Evolutionary conservation across 768 basidiomycete genomes (phyloP).

Genomic region (Leucocoprinus sp.): DNA sequence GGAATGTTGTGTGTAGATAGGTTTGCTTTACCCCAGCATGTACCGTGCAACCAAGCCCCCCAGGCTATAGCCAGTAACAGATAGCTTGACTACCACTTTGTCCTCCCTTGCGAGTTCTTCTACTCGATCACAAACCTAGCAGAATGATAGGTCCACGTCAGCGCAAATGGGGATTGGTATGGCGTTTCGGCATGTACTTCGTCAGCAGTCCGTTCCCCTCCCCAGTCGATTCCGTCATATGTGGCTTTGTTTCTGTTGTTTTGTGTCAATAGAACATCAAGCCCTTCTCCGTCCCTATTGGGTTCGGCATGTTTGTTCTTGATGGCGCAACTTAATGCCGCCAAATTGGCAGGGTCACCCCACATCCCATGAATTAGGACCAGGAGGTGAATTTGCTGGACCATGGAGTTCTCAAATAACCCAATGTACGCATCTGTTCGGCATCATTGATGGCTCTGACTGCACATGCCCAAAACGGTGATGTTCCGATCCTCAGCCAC

Average conservation of each 20-base stretch:
- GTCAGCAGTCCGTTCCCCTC: slow-evolving; percentile 69
- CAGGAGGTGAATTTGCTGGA: slow-evolving; percentile 29
- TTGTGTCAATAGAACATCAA: slow-evolving; percentile 59
- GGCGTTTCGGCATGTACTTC: slow-evolving; percentile 46
- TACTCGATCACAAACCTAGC: slow-evolving; percentile 50
- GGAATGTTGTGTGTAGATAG: neutral
- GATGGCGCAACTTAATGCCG: slow-evolving; percentile 47
- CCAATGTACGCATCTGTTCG: too few species aligned
- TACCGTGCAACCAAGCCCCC: slow-evolving; percentile 82
- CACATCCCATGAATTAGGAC: slow-evolving; percentile 68
- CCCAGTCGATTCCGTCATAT: slow-evolving; percentile 82
- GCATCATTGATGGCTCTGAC: too few species aligned
- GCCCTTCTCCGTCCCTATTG: slow-evolving; percentile 29
- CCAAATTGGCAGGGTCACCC: slow-evolving; percentile 65
- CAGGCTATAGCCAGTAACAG: slow-evolving; percentile 69
- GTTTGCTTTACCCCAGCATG: slow-evolving; percentile 50
- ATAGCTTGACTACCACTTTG: slow-evolving; percentile 58
- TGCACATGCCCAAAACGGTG: too few species aligned
- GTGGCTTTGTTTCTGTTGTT: slow-evolving; percentile 60
- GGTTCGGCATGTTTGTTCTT: slow-evolving; percentile 30
- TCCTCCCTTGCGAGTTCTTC: slow-evolving; percentile 43
- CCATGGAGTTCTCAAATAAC: too few species aligned
- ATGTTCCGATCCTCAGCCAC: too few species aligned
- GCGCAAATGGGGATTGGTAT: neutral
- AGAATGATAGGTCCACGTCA: neutral